phyloP scores from a whole-genome alignment of 2,329 filamentous ascomycete genomes.

The Aureobasidium sp. region DNA sequence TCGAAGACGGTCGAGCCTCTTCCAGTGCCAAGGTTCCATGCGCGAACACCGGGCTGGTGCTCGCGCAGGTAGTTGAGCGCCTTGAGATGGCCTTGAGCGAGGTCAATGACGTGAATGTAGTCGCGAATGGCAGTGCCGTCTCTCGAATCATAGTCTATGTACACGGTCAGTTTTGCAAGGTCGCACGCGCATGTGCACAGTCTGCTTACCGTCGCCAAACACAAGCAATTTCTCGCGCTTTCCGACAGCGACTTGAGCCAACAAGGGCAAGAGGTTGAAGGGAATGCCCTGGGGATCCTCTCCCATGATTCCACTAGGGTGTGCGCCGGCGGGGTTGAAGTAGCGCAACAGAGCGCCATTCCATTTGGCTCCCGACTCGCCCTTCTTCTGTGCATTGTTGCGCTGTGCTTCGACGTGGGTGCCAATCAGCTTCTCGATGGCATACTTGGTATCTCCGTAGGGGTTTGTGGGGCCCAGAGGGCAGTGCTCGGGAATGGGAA shows the following conservation, averaged over 20 bases:
- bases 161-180: constrained; percentile 20
- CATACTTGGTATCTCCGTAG: constrained; percentile 93
- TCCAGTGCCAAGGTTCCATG: constrained; percentile 94
- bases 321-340: constrained; percentile 94
- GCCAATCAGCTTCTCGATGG: constrained; percentile 84
- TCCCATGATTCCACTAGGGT: constrained; percentile 94
- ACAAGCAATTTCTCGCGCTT: constrained; percentile 91
- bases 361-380: constrained; percentile 72
- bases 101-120: constrained; percentile 94
- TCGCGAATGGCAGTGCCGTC: constrained; percentile 94
- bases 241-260: constrained; percentile 93
- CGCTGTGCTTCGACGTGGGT: constrained; percentile 86
- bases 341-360: constrained; percentile 91
- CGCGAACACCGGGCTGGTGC: constrained; percentile 79
- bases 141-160: constrained; percentile 74
- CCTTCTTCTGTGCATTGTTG: constrained; percentile 71
- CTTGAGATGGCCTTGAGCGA: constrained; percentile 76
- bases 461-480: constrained; percentile 95
- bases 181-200: background rate
- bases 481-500: constrained; percentile 95
- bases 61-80: constrained; percentile 86
- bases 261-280: constrained; percentile 88
- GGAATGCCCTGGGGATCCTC: constrained; percentile 95
- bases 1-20: constrained; percentile 94
- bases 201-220: constrained; percentile 74